phyloP scores from a whole-genome alignment of 768 basidiomycete genomes.

The Gautieria morchelliformis region DNA sequence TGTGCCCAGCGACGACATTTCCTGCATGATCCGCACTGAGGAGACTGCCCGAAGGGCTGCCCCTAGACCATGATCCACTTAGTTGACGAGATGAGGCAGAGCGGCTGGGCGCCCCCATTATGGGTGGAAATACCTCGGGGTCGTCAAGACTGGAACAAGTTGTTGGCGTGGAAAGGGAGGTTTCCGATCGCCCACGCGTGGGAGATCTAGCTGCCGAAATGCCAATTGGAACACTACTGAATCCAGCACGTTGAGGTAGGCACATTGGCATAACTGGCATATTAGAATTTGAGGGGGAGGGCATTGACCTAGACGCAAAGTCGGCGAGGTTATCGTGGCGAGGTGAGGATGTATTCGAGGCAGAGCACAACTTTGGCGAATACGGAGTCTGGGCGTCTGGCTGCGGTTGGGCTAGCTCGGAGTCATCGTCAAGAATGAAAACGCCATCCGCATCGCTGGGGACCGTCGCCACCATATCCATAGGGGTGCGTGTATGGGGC shows the following conservation, averaged over 20 bases:
- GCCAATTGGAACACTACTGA: background rate
- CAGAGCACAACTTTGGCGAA: background rate
- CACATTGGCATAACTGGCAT: background rate
- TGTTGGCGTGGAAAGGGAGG: conserved; percentile 23
- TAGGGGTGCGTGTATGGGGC: background rate
- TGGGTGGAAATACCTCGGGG: conserved; percentile 10
- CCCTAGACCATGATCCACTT: conserved; percentile 3
- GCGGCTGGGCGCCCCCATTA: conserved; percentile 29
- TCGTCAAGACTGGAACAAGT: conserved; percentile 17
- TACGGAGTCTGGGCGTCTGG: background rate
- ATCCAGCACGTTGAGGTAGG: background rate
- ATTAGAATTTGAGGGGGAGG: background rate
- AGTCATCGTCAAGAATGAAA: background rate
- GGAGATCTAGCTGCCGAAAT: background rate
- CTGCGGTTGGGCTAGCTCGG: background rate
- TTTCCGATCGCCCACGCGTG: conserved; percentile 23
- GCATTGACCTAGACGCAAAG: background rate
- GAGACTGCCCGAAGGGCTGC: background rate
- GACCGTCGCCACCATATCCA: too few relatives aligned
- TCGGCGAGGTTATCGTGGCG: background rate
- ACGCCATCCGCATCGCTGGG: background rate
- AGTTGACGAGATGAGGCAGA: conserved; percentile 12
- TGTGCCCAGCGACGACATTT: conserved; percentile 10
- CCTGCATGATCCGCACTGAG: background rate
- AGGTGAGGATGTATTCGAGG: background rate